Percentiles rank a stretch among this genome's conserved stretches.
These are phyloP conservation scores for Cryomyces minteri DNA, from an alignment of 495 filamentous ascomycete genomes.

Conservation along the genomic window DNA sequence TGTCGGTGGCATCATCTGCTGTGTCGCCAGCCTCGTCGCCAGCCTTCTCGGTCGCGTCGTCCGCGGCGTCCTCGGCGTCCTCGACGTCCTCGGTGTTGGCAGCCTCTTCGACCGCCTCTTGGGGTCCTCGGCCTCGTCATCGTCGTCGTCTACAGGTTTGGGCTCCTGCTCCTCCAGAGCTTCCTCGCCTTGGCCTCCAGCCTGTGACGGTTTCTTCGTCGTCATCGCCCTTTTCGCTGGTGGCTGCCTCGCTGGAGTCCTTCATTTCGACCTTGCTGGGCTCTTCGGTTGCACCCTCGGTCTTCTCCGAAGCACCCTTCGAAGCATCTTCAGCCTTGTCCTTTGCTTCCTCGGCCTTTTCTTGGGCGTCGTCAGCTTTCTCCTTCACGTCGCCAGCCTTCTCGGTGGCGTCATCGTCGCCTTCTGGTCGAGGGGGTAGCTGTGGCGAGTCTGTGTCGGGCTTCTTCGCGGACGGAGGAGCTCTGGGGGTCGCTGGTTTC, in stretches of 20 bases:
- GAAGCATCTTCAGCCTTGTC: background rate
- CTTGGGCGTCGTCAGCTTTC: conserved; percentile 10
- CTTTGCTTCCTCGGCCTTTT: conserved; percentile 9
- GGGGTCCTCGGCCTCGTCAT: conserved; percentile 3
- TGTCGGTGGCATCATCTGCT: conserved; percentile 11
- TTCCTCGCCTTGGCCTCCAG: background rate
- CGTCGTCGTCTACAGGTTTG: too few relatives aligned
- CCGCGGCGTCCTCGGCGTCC: conserved; percentile 10
- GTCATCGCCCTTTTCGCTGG: background rate
- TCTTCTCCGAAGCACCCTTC: conserved; percentile 1
- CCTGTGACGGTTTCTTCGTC: background rate
- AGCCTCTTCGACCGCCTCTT: conserved; percentile 14
- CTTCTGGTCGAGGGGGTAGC: conserved; percentile 17
- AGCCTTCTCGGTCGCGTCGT: conserved; percentile 23
- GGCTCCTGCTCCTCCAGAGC: background rate
- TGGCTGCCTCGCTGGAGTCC: background rate
- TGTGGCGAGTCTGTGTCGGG: conserved; percentile 16
- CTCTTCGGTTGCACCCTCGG: conserved; percentile 3
- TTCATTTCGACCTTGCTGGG: background rate
- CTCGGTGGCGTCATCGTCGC: conserved; percentile 10
- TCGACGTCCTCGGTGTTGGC: conserved; percentile 12
- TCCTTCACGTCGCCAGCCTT: conserved; percentile 13
- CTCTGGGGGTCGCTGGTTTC: conserved; percentile 14
- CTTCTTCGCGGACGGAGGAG: conserved; percentile 9
- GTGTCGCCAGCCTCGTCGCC: background rate